Base-by-base conservation (phyloP, 805 yeast species). In the Priceomyces fermenticarens region DNA sequence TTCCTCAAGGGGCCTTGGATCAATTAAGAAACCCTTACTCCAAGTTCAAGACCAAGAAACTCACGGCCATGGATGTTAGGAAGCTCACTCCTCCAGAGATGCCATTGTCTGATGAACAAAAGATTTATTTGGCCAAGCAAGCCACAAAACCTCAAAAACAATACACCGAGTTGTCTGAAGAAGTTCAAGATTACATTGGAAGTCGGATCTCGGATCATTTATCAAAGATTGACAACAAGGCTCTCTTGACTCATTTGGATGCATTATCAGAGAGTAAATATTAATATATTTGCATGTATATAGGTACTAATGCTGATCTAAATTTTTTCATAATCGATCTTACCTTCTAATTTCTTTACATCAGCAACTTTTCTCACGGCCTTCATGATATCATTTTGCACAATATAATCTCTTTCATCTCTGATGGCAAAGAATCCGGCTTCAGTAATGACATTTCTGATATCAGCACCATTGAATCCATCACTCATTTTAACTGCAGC, bases 381-480 rank as follows among this genome's bases (percentile, higher is more conserved):
- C 67, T 93, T 93, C 91, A 93, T 85, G 65, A 93, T 63, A 71
- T 93, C 99, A 55, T 85, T 83, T 63, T 93, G 99, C 39, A 88
- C 63, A 54, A 93, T 88, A 67, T 88, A 88, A 62, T 91, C 97
- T 57, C 99, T 82, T 61, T 93, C 99, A 58, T 93, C 97, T 69
- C 99, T 81, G 54, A 93, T 93, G 40, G 99, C 98, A 54, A 90
- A 88, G 70, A 93, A 93, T 2, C 99, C 99, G 20, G 97, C 97
- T 70, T 91, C 99, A n/a, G 99, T 91, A 27, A 90, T 78, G 44
- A 93, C 96, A 62, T 91, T 91, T 65, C 99, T 82, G 54, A 91
- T 84, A 75, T 91, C 99, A 4, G 98, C 98, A 72, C 99, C 99
- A 66, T 91, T 91, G 70, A 93, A 93, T 2, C 98, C 98, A 67